These are phyloP conservation scores for Chaetomium globosum DNA, from an alignment of 2,329 filamentous ascomycete genomes.

Conservation along the genomic window DNA sequence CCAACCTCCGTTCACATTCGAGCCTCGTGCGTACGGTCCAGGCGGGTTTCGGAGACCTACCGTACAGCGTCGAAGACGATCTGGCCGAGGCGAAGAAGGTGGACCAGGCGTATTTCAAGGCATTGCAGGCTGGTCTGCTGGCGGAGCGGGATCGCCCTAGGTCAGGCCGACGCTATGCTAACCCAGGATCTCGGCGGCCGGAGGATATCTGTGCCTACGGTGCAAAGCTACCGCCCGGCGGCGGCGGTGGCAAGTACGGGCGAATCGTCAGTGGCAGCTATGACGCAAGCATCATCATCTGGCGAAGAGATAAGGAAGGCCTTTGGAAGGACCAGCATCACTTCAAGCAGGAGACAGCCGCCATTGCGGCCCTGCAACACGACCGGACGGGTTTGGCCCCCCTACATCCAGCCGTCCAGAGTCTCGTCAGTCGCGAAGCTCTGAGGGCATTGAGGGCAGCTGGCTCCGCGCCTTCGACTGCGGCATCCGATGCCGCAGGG, in stretches of 20 bases:
- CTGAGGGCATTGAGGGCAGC: conserved; percentile 12
- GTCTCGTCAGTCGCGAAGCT: conserved; percentile 12
- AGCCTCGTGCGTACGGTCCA: conserved; percentile 92
- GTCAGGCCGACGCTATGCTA: conserved; percentile 51
- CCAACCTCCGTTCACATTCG: conserved; percentile 77
- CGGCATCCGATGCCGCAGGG: conserved; percentile 2
- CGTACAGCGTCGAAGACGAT: conserved; percentile 76
- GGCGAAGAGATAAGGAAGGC: conserved; percentile 83
- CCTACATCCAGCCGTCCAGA: conserved; percentile 32
- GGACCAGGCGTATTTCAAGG: conserved; percentile 72
- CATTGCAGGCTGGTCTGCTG: conserved; percentile 55
- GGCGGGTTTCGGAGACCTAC: conserved; percentile 87
- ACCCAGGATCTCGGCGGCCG: conserved; percentile 74
- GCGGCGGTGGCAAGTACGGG: conserved; percentile 83
- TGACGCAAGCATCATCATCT: conserved; percentile 93
- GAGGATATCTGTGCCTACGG: conserved; percentile 78
- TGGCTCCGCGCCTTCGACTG: neutral
- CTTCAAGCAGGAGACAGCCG: conserved; percentile 73
- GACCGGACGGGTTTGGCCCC: conserved; percentile 27
- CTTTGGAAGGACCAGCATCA: conserved; percentile 79
- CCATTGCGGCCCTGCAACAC: conserved; percentile 50
- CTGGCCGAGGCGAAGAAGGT: conserved; percentile 70
- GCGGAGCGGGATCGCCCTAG: conserved; percentile 43
- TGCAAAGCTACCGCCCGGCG: conserved; percentile 85
- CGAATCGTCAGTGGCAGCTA: conserved; percentile 98